A percentile compares a stretch with the other conserved stretches of the same genome.
Evolutionary conservation across 202 grass and related monocot genomes (phyloP).

Genomic region (Eragrostis tef): DNA sequence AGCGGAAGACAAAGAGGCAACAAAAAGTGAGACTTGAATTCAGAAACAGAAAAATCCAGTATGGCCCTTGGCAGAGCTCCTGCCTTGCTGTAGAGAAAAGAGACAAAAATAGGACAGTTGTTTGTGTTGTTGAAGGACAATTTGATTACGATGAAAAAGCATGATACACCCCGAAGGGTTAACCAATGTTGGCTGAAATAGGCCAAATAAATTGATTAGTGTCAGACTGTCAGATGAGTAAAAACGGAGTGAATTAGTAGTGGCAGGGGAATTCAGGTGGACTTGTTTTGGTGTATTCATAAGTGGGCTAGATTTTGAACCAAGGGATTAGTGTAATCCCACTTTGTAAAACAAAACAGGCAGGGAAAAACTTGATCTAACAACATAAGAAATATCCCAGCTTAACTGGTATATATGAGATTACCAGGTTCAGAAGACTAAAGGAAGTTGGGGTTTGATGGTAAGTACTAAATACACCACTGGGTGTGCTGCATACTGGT

Average conservation of each 20-base stretch:
- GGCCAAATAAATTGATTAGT: background rate
- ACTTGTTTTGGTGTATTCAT: background rate
- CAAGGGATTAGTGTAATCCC: background rate
- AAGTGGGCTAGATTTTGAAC: background rate
- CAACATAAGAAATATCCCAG: background rate
- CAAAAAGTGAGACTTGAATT: background rate
- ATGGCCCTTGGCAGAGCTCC: background rate
- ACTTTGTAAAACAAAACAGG: background rate
- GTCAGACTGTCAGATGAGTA: background rate
- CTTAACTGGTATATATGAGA: background rate
- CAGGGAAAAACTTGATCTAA: background rate
- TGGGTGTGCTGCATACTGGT: background rate
- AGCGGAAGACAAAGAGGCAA: constrained; percentile 12
- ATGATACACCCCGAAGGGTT: background rate
- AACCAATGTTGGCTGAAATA: background rate
- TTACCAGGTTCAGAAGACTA: background rate
- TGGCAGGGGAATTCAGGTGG: background rate
- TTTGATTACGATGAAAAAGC: background rate
- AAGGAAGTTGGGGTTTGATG: background rate
- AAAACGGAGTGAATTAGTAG: background rate
- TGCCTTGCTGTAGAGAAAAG: background rate
- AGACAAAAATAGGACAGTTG: background rate
- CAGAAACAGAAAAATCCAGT: background rate
- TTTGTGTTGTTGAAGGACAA: background rate
- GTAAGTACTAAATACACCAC: background rate